These are phyloP conservation scores for Dichotomocladium elegans DNA, from an alignment of 371 early-diverging fungal genomes.

Conservation along the genomic window DNA sequence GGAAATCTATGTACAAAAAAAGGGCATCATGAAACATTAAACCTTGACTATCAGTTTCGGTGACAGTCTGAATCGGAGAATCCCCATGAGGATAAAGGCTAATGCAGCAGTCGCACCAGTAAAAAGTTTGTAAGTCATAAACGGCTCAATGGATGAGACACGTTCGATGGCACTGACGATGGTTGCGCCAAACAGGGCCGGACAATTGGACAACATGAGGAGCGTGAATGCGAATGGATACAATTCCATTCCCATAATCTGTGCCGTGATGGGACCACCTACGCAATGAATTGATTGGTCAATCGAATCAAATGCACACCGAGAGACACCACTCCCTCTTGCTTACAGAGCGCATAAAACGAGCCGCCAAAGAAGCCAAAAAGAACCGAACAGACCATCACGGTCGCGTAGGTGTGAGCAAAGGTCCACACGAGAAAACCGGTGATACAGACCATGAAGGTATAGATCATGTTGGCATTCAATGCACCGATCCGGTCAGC, in stretches of 20 bases:
- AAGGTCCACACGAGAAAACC: conserved; percentile 9
- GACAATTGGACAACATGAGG: conserved; percentile 9
- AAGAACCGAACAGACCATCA: conserved; percentile 15
- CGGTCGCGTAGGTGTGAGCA: conserved; percentile 8
- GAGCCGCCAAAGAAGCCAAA: conserved; percentile 20
- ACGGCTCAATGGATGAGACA: conserved; percentile 14
- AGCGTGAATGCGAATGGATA: conserved; percentile 31
- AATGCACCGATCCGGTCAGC: conserved; percentile 9
- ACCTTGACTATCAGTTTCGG: conserved; percentile 3
- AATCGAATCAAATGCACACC: background rate
- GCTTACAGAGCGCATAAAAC: conserved; percentile 15
- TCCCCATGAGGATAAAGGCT: conserved; percentile 15
- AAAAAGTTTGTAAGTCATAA: conserved; percentile 31
- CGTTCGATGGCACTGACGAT: conserved; percentile 30
- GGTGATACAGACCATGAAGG: background rate
- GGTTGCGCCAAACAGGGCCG: conserved; percentile 24
- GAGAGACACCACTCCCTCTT: background rate
- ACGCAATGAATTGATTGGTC: background rate
- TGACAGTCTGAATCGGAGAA: conserved; percentile 17
- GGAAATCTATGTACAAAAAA: too few species aligned
- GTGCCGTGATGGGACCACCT: conserved; percentile 12
- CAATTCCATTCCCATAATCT: conserved; percentile 23
- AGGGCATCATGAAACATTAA: background rate
- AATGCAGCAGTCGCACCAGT: conserved; percentile 17
- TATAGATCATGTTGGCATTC: conserved; percentile 9